Evolutionary conservation across 805 yeast species (phyloP).

Genomic region (Candida odintsovae): DNA sequence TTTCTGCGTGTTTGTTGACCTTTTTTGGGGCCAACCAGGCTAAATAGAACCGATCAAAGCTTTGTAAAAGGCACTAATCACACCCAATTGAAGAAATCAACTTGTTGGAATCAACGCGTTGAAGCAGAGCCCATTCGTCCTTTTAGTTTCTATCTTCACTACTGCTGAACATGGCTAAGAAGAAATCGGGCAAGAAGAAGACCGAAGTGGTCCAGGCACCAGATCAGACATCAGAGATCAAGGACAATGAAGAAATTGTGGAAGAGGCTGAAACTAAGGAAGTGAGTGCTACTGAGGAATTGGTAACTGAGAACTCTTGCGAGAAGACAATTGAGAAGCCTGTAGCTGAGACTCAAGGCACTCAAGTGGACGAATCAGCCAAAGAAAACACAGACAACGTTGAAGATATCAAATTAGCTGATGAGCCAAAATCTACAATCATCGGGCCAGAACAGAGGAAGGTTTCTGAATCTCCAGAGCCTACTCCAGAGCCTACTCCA

Average conservation of each 20-base stretch:
- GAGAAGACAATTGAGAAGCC: not conserved
- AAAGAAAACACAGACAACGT: not conserved
- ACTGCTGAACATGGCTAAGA: constrained; percentile 11
- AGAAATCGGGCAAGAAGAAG: constrained; percentile 3
- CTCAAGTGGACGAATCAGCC: not conserved
- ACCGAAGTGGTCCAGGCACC: not conserved
- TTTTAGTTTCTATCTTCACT: too few species aligned
- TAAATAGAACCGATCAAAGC: too few species aligned
- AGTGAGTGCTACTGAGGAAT: not conserved
- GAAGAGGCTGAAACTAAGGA: not conserved
- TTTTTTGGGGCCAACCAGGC: too few species aligned
- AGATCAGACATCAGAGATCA: not conserved
- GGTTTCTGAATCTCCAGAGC: too few species aligned
- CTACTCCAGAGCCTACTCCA: constrained; percentile 1
- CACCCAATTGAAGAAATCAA: too few species aligned
- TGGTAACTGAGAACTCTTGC: not conserved
- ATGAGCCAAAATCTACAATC: not conserved
- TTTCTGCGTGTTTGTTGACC: too few species aligned
- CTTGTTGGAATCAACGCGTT: too few species aligned
- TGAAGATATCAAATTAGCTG: not conserved
- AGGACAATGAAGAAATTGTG: not conserved
- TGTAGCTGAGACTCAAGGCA: not conserved
- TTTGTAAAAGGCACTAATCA: too few species aligned
- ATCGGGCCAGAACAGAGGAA: not conserved
- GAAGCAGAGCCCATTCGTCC: too few species aligned